phyloP scores from a whole-genome alignment of 192 early-diverging fungal species.

The Gaertneriomyces semiglobifer region DNA sequence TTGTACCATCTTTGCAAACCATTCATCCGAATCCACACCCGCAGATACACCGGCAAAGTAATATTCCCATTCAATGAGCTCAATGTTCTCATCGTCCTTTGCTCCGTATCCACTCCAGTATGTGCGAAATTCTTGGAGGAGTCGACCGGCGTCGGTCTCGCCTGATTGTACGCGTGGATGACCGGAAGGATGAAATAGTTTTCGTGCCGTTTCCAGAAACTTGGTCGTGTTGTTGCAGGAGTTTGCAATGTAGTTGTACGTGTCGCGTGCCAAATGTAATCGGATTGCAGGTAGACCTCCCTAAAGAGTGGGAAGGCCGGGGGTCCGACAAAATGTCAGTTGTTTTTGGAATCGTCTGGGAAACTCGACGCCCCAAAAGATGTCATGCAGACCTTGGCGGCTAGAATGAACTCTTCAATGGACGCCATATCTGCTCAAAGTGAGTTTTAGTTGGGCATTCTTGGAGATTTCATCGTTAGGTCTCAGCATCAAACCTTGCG shows the following conservation, averaged over 20 bases:
- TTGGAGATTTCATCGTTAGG: background rate
- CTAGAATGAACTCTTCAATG: constrained; percentile 17
- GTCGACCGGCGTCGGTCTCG: constrained; percentile 13
- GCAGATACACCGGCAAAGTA: constrained; percentile 12
- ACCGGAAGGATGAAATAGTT: constrained; percentile 19
- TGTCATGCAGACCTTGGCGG: constrained; percentile 16
- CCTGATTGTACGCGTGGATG: constrained; percentile 28
- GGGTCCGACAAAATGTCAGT: background rate
- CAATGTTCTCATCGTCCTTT: constrained; percentile 14
- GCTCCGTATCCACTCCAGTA: constrained; percentile 1
- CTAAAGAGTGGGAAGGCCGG: background rate
- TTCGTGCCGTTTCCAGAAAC: constrained; percentile 14
- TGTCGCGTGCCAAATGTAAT: constrained; percentile 13
- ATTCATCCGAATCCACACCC: constrained; percentile 22
- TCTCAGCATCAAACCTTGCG: background rate
- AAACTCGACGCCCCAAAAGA: too few species aligned
- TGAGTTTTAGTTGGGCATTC: background rate
- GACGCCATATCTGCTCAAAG: background rate
- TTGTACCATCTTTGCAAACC: constrained; percentile 21
- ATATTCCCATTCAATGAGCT: constrained; percentile 31
- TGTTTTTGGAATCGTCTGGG: background rate
- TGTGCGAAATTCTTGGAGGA: constrained; percentile 10
- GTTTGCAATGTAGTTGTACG: constrained; percentile 5
- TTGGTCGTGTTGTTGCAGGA: background rate
- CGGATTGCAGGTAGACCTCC: constrained; percentile 22